A percentile compares a stretch with the other conserved stretches of the same genome.
Evolutionary conservation across 768 basidiomycete genomes (phyloP).

Genomic region (Sarcomyxa edulis): DNA sequence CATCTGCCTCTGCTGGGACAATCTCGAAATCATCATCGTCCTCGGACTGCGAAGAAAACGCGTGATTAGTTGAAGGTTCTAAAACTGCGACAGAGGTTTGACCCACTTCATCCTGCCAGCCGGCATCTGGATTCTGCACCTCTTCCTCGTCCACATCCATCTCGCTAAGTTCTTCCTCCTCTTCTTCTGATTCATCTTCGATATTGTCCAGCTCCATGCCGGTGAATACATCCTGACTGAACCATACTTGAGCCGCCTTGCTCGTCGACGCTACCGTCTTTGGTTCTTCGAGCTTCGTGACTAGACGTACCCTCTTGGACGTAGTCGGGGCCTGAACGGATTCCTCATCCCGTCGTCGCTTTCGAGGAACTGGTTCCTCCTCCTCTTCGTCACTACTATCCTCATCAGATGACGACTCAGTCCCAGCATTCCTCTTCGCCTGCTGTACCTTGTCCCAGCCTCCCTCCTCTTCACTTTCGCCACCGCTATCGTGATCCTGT

Average conservation of each 20-base stretch:
- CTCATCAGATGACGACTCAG: conserved; percentile 48
- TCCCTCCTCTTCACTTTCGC: conserved; percentile 45
- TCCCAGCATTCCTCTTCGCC: conserved; percentile 41
- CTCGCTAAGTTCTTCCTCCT: conserved; percentile 17
- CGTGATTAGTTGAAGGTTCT: too few relatives aligned
- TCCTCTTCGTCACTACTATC: conserved; percentile 34
- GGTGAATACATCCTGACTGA: conserved; percentile 87
- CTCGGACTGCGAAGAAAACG: neutral
- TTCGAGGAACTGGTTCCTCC: conserved; percentile 16
- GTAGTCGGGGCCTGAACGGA: conserved; percentile 16
- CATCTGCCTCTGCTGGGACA: conserved; percentile 59
- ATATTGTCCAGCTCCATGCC: conserved; percentile 45
- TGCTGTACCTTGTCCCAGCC: conserved; percentile 69
- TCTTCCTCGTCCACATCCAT: too few relatives aligned
- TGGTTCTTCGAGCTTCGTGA: conserved; percentile 40
- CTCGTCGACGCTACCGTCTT: conserved; percentile 30
- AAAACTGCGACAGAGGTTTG: too few relatives aligned
- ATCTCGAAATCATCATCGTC: conserved; percentile 69
- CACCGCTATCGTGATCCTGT: conserved; percentile 29
- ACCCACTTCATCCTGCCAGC: too few relatives aligned
- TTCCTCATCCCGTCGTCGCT: conserved; percentile 42
- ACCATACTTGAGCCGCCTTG: conserved; percentile 84
- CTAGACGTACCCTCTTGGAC: conserved; percentile 48
- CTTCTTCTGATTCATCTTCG: conserved; percentile 25
- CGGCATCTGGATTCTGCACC: too few relatives aligned